Base-by-base conservation (phyloP, 768 basidiomycete species). In the Cystobasidium ongulense region DNA sequence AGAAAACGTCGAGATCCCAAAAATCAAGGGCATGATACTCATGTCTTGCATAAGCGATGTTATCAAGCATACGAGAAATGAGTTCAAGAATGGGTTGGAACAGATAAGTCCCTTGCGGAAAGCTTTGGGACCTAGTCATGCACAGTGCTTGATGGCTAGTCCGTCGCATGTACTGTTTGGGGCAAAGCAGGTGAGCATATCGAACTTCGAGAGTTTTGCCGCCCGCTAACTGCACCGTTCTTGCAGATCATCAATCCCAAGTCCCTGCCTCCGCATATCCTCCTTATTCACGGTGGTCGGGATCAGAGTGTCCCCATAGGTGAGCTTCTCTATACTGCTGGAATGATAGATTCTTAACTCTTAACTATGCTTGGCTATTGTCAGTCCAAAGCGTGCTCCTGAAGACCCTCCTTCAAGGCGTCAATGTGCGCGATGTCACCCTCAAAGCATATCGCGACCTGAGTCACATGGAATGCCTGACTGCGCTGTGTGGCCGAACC, bases 1-100 rank as follows among this genome's bases (percentile, higher is more conserved):
- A 33, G 76, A 72, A 33, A 63, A 75, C 3, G 61, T 76, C 2
- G 46, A 68, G 3, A 63, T 78, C 1, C 78, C 78, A 1, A 38
- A 38, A 4, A 62, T 79, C 17, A 61, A 68, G 17, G 77, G 78
- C 0, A 39, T 78, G 29, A 78, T 79, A 38, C 57, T 79, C 21
- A 54, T 79, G 1, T 36, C 77, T 1, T 76, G 77, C 23, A 72
- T 79, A 2, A 62, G 63, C 46, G 77, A 79, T 53, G 59, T 78
- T 35, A 75, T 78, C 76, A 75, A 76, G 63, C 78, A 79, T 50
- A 72, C 78, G 25, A 63, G 76, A 27, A 59, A 73, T 52, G 78
- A 79, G 27, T 67, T 71, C 33, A 63, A 63, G 52, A 35, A 21
- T 27, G 76, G 74, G 21, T 65, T 78, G 1, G 78, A 79, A 39